Conservation (phyloP, 148 eudicot genomes). For the Rhododendron molle region DNA sequence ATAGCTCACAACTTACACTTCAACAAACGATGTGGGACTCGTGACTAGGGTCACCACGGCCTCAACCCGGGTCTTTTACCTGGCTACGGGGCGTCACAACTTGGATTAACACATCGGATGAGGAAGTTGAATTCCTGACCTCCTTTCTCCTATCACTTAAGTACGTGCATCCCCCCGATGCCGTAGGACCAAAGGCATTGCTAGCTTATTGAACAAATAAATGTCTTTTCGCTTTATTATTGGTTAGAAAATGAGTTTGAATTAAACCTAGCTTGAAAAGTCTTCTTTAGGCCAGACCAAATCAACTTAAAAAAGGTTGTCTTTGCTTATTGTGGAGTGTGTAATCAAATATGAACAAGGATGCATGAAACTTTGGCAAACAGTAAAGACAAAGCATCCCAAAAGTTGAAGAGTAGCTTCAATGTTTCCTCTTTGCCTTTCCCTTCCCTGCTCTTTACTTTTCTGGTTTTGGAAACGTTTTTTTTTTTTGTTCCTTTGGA, state of each 20-base stretch:
- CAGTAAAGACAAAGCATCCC: constrained; percentile 13
- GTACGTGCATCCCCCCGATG: too few species aligned
- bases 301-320: background rate
- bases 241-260: background rate
- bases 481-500: background rate
- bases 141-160: too few species aligned
- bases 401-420: constrained; percentile 12
- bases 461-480: background rate
- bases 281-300: background rate
- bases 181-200: too few species aligned
- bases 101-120: too few species aligned
- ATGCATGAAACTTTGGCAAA: constrained; percentile 8
- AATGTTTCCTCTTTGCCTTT: background rate
- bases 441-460: background rate
- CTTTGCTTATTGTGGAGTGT: constrained; percentile 13
- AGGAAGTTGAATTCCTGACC: too few species aligned
- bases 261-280: background rate
- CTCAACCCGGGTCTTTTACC: too few species aligned
- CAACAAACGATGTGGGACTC: too few species aligned
- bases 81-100: too few species aligned
- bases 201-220: too few species aligned
- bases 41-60: too few species aligned
- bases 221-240: background rate
- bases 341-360: background rate
- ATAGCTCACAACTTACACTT: too few species aligned